Conservation (phyloP, 768 basidiomycete species). For the Calocybe gangraenosa region DNA sequence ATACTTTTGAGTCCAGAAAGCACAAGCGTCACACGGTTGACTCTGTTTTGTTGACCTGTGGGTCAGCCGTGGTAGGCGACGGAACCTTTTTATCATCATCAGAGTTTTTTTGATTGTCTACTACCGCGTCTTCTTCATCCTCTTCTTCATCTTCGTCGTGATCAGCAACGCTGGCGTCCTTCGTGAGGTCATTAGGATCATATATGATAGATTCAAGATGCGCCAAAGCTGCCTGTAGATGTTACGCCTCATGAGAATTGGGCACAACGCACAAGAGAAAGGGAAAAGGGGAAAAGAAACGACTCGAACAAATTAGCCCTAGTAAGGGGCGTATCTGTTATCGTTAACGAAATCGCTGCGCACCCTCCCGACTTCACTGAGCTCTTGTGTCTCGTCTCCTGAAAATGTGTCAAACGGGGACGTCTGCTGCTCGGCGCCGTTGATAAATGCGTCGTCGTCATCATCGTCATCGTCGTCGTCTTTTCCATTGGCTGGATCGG, state of each 20-base stretch:
- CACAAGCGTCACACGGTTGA: too few species aligned
- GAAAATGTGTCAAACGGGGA: conserved; percentile 49
- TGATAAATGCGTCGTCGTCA: conserved; percentile 32
- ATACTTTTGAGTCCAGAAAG: too few species aligned
- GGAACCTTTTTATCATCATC: too few species aligned
- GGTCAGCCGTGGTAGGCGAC: too few species aligned
- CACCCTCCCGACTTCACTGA: conserved; percentile 89
- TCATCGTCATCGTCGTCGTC: conserved; percentile 56
- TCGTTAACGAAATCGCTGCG: conserved; percentile 82
- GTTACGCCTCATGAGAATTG: not conserved
- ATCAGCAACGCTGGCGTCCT: conserved; percentile 2
- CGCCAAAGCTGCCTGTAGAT: conserved; percentile 68
- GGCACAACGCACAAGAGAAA: not conserved
- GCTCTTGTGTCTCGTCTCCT: conserved; percentile 63
- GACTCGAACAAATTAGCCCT: conserved; percentile 38
- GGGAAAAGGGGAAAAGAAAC: conserved; percentile 12
- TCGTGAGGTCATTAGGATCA: conserved; percentile 35
- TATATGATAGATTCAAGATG: conserved; percentile 81
- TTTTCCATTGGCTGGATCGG: conserved; percentile 49
- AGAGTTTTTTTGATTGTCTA: too few species aligned
- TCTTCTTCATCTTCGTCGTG: conserved; percentile 1
- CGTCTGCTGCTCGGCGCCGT: not conserved
- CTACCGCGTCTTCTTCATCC: not conserved
- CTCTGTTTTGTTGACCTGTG: too few species aligned
- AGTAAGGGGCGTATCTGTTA: conserved; percentile 83